Conservation (phyloP, 2,329 filamentous ascomycete species). For the Chaetothyriales sp. region DNA sequence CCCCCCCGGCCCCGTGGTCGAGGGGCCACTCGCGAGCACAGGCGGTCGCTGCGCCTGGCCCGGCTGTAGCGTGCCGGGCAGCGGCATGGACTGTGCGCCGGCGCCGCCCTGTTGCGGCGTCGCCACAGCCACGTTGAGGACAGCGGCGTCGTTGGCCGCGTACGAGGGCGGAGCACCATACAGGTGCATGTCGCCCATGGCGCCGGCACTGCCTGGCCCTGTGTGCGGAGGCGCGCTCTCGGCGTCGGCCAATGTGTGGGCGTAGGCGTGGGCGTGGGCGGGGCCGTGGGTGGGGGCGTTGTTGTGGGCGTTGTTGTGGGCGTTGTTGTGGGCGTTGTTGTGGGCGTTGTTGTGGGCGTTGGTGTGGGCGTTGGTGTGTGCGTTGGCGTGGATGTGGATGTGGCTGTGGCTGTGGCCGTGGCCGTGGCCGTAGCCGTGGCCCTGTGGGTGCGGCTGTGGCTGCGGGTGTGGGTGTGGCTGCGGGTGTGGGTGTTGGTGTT, state of each 20-base stretch:
- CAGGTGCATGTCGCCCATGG: constrained; percentile 34
- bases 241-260: constrained; percentile 35
- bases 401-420: constrained; percentile 22
- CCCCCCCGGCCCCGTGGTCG: constrained; percentile 45
- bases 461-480: background rate
- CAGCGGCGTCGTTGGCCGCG: constrained; percentile 33
- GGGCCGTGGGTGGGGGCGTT: background rate
- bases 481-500: background rate
- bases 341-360: background rate
- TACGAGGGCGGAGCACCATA: constrained; percentile 37
- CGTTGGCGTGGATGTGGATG: constrained; percentile 26
- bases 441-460: background rate
- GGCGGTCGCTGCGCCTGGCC: constrained; percentile 39
- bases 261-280: constrained; percentile 30
- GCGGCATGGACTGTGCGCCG: constrained; percentile 24
- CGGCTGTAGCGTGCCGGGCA: constrained; percentile 50
- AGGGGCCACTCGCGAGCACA: too few species aligned
- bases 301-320: background rate
- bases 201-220: constrained; percentile 20
- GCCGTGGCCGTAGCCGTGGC: constrained; percentile 15
- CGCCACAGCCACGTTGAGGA: constrained; percentile 49
- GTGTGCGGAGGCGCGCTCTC: constrained; percentile 15
- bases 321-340: background rate
- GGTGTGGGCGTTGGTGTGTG: background rate
- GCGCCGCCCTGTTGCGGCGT: constrained; percentile 32